Base-by-base conservation (phyloP, 2,329 filamentous ascomycete species). In the Alternaria hordeiaustralica region DNA sequence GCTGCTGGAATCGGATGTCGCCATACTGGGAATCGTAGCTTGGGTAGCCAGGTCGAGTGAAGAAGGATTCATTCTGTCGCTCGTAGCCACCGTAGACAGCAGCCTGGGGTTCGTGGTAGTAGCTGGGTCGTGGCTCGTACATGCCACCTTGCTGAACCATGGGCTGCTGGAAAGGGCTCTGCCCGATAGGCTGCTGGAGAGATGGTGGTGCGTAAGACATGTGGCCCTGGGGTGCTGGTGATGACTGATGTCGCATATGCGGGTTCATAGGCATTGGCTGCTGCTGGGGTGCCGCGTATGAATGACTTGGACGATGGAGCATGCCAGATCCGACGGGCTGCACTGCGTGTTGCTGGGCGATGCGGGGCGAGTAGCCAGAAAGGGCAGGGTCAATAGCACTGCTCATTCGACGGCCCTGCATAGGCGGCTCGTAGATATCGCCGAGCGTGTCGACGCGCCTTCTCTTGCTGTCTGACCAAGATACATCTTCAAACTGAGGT, bases 1-100 rank as follows among this genome's bases (percentile, higher is more conserved):
- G 64, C 26, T 72, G 68, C 45, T 79, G 77, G 59, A 78, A 79
- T 20, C 69, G 71, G 53, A 75, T 75, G 43, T 74, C 71, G 33
- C 69, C 62, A 44, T 74, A 73, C 6, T 60, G 28, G 10, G 61
- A 58, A 8, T 74, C 70, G 46, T 77, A 75, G 15, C 59, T 56
- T 13, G 63, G 59, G 43, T 73, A 76, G 12, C 57, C 33, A 33
- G 60, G 54, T 36, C 64, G 64, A 6, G 45, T 12, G 45, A 70
- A 75, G 63, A 75, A 75, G 2, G 67, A 61, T 23, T 73, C 71
- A 12, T 73, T 55, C 50, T 65, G 30, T 47, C 65, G 43, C 4
- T 71, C 71, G 54, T 74, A 76, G 18, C 63, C 45, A 13, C 61
- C 51, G 49, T 73, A 71, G 7, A 53, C 63, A 21, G 61, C 47